These are phyloP conservation scores for Daldinia decipiens DNA, from an alignment of 495 filamentous ascomycete species.

Conservation along the genomic window DNA sequence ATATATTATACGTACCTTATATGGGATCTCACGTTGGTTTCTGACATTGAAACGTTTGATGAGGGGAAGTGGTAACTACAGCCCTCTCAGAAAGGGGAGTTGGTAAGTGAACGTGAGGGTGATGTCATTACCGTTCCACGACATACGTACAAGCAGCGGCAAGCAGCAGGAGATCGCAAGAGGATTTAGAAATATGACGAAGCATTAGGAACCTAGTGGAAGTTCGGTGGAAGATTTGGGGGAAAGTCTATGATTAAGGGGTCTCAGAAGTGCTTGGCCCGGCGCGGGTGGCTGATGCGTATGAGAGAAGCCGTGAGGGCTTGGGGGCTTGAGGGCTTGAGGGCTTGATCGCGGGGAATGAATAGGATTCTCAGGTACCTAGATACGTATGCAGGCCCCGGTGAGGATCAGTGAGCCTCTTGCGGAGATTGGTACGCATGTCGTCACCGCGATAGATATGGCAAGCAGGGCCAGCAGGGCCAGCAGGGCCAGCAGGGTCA, in stretches of 20 bases:
- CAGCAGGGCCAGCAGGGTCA: too few relatives aligned
- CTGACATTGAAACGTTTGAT: slow-evolving; percentile 23
- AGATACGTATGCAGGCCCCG: slow-evolving; percentile 11
- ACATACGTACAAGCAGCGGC: slow-evolving; percentile 29
- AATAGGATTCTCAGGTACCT: slow-evolving; percentile 8
- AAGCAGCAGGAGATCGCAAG: slow-evolving; percentile 35
- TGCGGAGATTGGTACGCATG: slow-evolving; percentile 21
- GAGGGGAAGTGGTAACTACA: slow-evolving; percentile 18
- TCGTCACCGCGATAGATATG: slow-evolving; percentile 34
- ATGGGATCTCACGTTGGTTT: slow-evolving; percentile 27
- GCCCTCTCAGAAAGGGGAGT: slow-evolving; percentile 1
- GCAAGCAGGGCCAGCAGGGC: too few relatives aligned
- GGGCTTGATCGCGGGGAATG: slow-evolving; percentile 16
- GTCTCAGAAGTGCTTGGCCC: slow-evolving; percentile 28
- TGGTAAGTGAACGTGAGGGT: slow-evolving; percentile 12
- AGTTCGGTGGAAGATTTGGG: slow-evolving; percentile 1
- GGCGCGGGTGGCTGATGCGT: slow-evolving; percentile 29
- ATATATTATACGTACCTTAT: background rate
- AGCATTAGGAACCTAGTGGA: slow-evolving; percentile 3
- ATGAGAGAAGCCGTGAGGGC: slow-evolving; percentile 1
- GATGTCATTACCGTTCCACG: slow-evolving; percentile 41
- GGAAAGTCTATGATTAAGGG: slow-evolving; percentile 22
- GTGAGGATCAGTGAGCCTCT: slow-evolving; percentile 22
- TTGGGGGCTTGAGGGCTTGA: too few relatives aligned
- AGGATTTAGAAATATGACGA: slow-evolving; percentile 42